Conservation (phyloP, 441 rosid species). For the Euphorbia corollata region DNA sequence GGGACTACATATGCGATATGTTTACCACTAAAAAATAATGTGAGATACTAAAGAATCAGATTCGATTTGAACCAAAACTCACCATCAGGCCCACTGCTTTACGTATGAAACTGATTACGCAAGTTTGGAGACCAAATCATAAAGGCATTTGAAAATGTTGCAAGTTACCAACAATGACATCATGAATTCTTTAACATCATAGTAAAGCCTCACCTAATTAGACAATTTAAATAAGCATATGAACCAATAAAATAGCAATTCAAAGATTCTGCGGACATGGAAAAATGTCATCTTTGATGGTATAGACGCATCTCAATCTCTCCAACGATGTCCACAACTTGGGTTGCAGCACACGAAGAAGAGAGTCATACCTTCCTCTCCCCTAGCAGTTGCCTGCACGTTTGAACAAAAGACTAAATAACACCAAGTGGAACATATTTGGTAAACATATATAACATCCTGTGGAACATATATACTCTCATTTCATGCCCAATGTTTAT, state of each 20-base stretch:
- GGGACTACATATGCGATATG: no score
- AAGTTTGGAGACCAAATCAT: no score
- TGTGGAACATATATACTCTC: not conserved
- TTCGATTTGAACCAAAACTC: not conserved
- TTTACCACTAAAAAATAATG: not conserved
- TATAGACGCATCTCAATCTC: slow-evolving; percentile 35
- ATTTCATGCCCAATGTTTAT: not conserved
- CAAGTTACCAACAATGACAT: no score
- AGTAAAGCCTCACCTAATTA: no score
- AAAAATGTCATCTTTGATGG: no score
- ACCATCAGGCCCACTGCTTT: no score
- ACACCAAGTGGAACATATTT: not conserved
- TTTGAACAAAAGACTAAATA: not conserved
- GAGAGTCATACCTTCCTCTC: slow-evolving; percentile 89
- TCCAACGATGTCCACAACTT: slow-evolving; percentile 64
- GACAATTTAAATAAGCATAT: no score
- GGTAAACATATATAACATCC: not conserved
- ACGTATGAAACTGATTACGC: no score
- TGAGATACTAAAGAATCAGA: not conserved
- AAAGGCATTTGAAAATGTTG: no score
- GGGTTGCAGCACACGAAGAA: slow-evolving; percentile 87
- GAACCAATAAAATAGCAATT: no score
- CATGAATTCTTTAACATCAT: no score
- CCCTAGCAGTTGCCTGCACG: slow-evolving; percentile 79
- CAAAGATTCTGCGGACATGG: no score